These are phyloP conservation scores for Naganishia antarctica DNA, from an alignment of 768 basidiomycete genomes.

Conservation along the genomic window DNA sequence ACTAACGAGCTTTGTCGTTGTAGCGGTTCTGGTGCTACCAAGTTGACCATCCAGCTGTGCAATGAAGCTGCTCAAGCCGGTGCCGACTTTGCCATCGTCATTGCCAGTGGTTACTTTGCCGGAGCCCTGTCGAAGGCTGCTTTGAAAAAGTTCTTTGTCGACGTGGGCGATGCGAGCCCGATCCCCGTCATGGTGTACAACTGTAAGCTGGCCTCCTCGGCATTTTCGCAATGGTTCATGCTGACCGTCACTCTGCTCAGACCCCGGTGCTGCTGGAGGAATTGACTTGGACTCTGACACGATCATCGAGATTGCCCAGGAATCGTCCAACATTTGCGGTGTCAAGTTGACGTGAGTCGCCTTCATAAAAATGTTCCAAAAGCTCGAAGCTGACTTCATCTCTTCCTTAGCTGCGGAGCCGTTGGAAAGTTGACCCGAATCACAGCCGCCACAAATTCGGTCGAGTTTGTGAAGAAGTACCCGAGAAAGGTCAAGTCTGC, in stretches of 20 bases:
- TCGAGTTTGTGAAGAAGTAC: conserved; percentile 57
- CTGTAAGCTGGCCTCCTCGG: conserved; percentile 54
- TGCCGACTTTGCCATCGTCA: conserved; percentile 80
- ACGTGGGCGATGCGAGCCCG: conserved; percentile 71
- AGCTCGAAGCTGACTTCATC: not conserved
- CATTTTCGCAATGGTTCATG: not conserved
- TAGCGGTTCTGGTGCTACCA: conserved; percentile 69
- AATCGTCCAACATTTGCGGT: conserved; percentile 72
- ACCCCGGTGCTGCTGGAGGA: conserved; percentile 79
- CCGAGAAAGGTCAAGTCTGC: conserved; percentile 65
- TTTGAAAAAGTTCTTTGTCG: conserved; percentile 70
- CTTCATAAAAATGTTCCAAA: not conserved
- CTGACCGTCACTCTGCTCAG: conserved; percentile 50
- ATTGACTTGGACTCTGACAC: conserved; percentile 87
- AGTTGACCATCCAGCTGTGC: conserved; percentile 70
- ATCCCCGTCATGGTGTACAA: conserved; percentile 87
- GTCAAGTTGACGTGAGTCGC: conserved; percentile 77
- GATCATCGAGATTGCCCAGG: conserved; percentile 70
- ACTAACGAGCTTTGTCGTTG: not conserved
- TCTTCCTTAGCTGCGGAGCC: conserved; percentile 65
- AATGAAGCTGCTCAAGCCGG: conserved; percentile 75
- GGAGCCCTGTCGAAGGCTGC: conserved; percentile 65
- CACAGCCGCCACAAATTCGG: conserved; percentile 60
- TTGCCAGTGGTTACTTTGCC: conserved; percentile 80
- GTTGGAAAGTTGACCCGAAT: conserved; percentile 88